phyloP scores from a whole-genome alignment of 1,284 basidiomycete species.

The Cutaneotrichosporon arboriforme region DNA sequence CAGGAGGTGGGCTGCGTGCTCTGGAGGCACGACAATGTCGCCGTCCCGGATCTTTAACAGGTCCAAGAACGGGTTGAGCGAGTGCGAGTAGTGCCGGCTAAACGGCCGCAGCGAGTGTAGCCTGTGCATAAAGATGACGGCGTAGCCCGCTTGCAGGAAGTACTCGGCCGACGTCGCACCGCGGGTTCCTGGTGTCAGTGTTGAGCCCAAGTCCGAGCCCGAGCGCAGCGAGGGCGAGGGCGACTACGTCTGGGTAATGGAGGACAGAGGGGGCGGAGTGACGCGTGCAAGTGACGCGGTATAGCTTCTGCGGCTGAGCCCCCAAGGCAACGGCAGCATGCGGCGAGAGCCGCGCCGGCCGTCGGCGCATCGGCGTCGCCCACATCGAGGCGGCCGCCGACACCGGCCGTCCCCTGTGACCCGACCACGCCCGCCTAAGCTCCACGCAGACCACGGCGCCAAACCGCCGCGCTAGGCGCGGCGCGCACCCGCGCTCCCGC shows the following conservation, averaged over 20 bases:
- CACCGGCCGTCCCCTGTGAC: too few relatives aligned
- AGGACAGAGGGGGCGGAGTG: not conserved
- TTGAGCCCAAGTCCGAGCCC: not conserved
- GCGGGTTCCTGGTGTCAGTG: conserved; percentile 64
- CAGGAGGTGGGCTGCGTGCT: conserved; percentile 59
- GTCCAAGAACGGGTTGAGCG: conserved; percentile 95
- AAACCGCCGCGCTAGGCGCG: too few relatives aligned
- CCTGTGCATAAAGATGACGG: conserved; percentile 96
- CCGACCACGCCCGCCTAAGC: too few relatives aligned
- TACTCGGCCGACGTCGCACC: conserved; percentile 98
- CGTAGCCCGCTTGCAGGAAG: conserved; percentile 84
- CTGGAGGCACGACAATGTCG: conserved; percentile 58
- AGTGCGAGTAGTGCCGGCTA: conserved; percentile 94
- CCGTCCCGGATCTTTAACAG: conserved; percentile 65
- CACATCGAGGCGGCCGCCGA: too few relatives aligned
- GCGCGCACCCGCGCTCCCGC: too few relatives aligned
- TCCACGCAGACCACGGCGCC: too few relatives aligned
- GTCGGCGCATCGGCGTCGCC: too few relatives aligned
- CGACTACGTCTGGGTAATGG: too few relatives aligned
- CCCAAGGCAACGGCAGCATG: too few relatives aligned
- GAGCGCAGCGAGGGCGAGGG: not conserved
- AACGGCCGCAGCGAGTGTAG: conserved; percentile 96
- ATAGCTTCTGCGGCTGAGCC: not conserved
- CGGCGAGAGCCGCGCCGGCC: too few relatives aligned
- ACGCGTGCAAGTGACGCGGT: not conserved